These are phyloP conservation scores for Ceratocystis harringtonii DNA, from an alignment of 2,329 filamentous ascomycete genomes.

Conservation along the genomic window DNA sequence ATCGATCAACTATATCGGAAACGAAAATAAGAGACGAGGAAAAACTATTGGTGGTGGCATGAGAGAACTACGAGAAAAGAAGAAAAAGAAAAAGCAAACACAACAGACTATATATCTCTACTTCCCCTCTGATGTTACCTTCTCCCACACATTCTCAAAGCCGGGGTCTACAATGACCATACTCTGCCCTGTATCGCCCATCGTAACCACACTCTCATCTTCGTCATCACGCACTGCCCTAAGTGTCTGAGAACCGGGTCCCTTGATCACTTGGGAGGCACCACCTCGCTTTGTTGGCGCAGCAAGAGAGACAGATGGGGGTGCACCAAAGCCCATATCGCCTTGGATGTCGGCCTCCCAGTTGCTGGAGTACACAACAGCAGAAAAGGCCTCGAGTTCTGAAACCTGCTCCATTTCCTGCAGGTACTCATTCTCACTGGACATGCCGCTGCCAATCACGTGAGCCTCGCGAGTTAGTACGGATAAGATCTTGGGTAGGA, in stretches of 20 bases:
- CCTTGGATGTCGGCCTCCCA: slow-evolving; percentile 52
- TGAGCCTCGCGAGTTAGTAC: slow-evolving; percentile 85
- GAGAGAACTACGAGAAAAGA: slow-evolving; percentile 17
- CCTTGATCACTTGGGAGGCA: neutral
- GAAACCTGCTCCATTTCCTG: slow-evolving; percentile 60
- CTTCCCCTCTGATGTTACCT: slow-evolving; percentile 29
- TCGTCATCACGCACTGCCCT: slow-evolving; percentile 18
- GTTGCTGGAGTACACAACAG: slow-evolving; percentile 77
- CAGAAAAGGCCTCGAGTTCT: slow-evolving; percentile 69
- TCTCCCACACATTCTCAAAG: slow-evolving; percentile 57
- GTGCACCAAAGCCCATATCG: slow-evolving; percentile 23
- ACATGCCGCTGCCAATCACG: slow-evolving; percentile 64
- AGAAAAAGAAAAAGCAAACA: slow-evolving; percentile 10
- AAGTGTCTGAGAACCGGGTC: neutral
- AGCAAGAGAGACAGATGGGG: slow-evolving; percentile 14
- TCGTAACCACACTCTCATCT: slow-evolving; percentile 40
- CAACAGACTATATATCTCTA: slow-evolving; percentile 10
- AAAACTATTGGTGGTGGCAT: slow-evolving; percentile 6
- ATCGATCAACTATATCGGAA: neutral
- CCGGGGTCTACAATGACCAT: slow-evolving; percentile 21
- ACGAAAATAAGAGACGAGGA: neutral
- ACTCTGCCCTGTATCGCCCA: slow-evolving; percentile 28
- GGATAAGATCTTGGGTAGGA: slow-evolving; percentile 74
- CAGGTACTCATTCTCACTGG: slow-evolving; percentile 56
- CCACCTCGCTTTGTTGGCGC: neutral